Evolutionary conservation across 2,329 filamentous ascomycete genomes (phyloP), one percentile per base, ranked within the genome.

Genomic region (Paramyrothecium sp.): DNA sequence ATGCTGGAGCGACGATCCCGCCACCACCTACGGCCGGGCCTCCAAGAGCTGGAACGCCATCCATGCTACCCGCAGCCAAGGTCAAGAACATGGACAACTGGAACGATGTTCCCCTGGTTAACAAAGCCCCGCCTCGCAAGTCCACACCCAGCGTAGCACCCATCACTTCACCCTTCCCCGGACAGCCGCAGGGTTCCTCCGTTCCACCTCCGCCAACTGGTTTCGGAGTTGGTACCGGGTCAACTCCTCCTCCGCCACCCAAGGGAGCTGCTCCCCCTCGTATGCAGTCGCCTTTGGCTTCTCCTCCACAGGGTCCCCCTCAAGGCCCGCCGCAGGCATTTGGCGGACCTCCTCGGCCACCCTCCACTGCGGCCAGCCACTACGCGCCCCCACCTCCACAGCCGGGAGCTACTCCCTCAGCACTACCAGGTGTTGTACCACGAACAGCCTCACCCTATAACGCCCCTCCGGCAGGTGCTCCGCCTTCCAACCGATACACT

Each of bases 81-180:
- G 79, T 85, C 57, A 88, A 87, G 68, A 89, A 89, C 61, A 88
- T 88, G 61, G 85, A 88, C 26, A 89, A 90, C 65, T 99, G 95
- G 95, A 99, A 99, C 65, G 95, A 99, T 73, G 89, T 96, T 54
- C 95, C 95, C 1, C 84, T 97, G 67, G 90, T 98, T 50, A 82
- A 85, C 50, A 91, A 94, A 77, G 78, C 83, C 55, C 82, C 89
- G n/a, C 83, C 85, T 16, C 87, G 93, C 63, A 86, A 89, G 69
- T 81, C 82, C 50, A 97, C 94, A 1, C 92, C 93, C 2, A 86
- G 81, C 56, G 78, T 86, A 20, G 84, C 86, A 54, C 79, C 89
- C 3, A 86, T 92, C 53, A 85, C 81, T n/a, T 86, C 90, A 19
- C 91, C 92, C 10, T 96, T 95, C 78, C 82, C 86, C 2, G 85